A percentile compares a stretch with the other conserved stretches of the same genome.
These are phyloP conservation scores for Croton laevigatus DNA, from an alignment of 441 rosid genomes.

Conservation along the genomic window DNA sequence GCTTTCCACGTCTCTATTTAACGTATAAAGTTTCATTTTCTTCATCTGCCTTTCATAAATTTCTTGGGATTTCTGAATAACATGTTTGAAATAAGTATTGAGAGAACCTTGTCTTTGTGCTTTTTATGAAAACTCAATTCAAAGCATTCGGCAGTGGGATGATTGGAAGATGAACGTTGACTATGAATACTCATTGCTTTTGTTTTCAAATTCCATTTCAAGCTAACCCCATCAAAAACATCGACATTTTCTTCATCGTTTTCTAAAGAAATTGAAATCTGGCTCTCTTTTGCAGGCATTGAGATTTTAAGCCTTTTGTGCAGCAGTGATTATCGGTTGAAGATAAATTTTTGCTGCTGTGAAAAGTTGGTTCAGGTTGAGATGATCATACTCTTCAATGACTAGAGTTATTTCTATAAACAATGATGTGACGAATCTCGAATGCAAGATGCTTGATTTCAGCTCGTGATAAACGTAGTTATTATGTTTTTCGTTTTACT, in stretches of 20 bases:
- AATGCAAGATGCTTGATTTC: too few relatives aligned
- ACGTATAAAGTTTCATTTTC: constrained; percentile 30
- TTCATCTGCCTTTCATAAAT: constrained; percentile 22
- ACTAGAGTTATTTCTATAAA: constrained; percentile 32
- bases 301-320: constrained; percentile 13
- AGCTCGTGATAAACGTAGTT: too few relatives aligned
- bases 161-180: not conserved
- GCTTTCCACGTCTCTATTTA: constrained; percentile 29
- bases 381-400: constrained; percentile 39
- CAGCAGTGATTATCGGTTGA: constrained; percentile 14
- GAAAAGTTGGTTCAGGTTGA: constrained; percentile 35
- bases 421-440: constrained; percentile 22
- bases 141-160: not conserved
- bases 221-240: constrained; percentile 1
- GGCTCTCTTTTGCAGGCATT: constrained; percentile 1
- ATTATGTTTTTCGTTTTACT: too few relatives aligned
- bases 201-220: constrained; percentile 12
- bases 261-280: constrained; percentile 14
- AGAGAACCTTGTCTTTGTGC: constrained; percentile 37
- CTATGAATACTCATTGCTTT: not conserved
- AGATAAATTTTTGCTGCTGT: constrained; percentile 31
- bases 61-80: constrained; percentile 26
- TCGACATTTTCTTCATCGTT: constrained; percentile 10
- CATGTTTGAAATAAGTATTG: constrained; percentile 26
- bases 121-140: constrained; percentile 21